Percentiles rank a stretch among this genome's conserved stretches.
These are phyloP conservation scores for Nidula microcarpa DNA, from an alignment of 768 basidiomycete genomes.

Conservation along the genomic window DNA sequence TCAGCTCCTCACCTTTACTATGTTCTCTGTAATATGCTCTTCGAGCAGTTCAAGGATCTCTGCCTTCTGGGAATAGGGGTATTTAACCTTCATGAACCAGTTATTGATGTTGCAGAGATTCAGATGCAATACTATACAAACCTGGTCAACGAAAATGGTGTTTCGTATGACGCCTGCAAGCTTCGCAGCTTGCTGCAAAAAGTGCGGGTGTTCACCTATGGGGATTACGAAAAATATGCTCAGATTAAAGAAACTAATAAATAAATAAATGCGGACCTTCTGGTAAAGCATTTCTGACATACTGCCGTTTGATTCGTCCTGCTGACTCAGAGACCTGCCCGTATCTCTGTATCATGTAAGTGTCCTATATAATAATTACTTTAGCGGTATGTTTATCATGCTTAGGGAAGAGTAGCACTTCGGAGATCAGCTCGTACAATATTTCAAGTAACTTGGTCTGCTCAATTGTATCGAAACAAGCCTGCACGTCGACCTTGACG, in stretches of 20 bases:
- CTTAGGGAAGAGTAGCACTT: constrained; percentile 37
- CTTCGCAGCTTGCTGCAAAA: constrained; percentile 63
- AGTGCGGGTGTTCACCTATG: constrained; percentile 74
- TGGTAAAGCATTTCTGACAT: constrained; percentile 59
- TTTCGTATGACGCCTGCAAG: constrained; percentile 67
- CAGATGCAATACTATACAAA: constrained; percentile 20
- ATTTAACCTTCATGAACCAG: constrained; percentile 31
- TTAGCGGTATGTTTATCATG: background rate
- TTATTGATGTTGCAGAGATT: background rate
- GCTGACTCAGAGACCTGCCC: constrained; percentile 57
- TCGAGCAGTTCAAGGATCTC: constrained; percentile 72
- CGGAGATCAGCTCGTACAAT: constrained; percentile 65
- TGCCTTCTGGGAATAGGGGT: constrained; percentile 47
- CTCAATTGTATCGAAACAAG: constrained; percentile 96
- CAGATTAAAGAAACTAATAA: background rate
- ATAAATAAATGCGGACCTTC: constrained; percentile 41
- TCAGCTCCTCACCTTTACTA: constrained; percentile 68
- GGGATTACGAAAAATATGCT: background rate
- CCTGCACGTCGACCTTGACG: constrained; percentile 93
- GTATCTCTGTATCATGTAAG: constrained; percentile 68
- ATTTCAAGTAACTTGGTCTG: constrained; percentile 83
- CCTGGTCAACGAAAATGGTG: constrained; percentile 86
- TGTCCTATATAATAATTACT: constrained; percentile 43
- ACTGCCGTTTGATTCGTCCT: constrained; percentile 55
- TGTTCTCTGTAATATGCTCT: constrained; percentile 89